Base-by-base conservation (phyloP, 2,329 filamentous ascomycete species). In the Beauveria australis region DNA sequence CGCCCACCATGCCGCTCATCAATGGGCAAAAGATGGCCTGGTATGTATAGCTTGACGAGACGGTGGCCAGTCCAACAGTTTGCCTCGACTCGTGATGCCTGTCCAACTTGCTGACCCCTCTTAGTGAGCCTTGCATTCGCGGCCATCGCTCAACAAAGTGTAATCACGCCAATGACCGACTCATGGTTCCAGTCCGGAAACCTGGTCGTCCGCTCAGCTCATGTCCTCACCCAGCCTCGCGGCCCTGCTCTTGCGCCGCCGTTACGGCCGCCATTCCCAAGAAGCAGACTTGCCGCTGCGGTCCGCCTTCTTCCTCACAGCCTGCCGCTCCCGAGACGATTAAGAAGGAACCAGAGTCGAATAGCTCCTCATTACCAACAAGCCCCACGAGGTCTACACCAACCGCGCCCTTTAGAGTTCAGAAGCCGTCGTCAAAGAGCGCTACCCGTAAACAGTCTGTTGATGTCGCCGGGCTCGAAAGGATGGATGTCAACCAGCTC, bases 71-170 rank as follows among this genome's bases (percentile, higher is more conserved):
- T 33, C 14, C 18, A 3, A 6, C 24, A 18, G 33, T 40, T 24
- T n/a, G n/a, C n/a, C 53, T 55, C 41, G 26, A 26, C 14, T 22
- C n/a, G 3, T 33, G 14, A 46, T 5, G 33, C 26, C 54, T 58
- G 16, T 49, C 41, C 41, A 8, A 41, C 33, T 7, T 43, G 43
- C 52, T 37, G 43, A 30, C 49, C 33, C 14, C 22, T 49, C 30
- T 22, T 66, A 90, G 87, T 73, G 84, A 84, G 78, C 87, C 87
- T 69, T 90, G 88, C 71, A 90, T 90, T 66, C 85, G 87, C 68
- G 88, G 88, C 61, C 88, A 91, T 72, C 85, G 88, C 67, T 90
- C 88, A 33, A 89, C 87, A 57, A 89, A 88, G 77, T 91, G 88
- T 72, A 86, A 82, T 53, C 88, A 91, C 70, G 80, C 79, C 63